Conservation (phyloP, 805 yeast genomes). For the Candida pseudofarinosa region DNA sequence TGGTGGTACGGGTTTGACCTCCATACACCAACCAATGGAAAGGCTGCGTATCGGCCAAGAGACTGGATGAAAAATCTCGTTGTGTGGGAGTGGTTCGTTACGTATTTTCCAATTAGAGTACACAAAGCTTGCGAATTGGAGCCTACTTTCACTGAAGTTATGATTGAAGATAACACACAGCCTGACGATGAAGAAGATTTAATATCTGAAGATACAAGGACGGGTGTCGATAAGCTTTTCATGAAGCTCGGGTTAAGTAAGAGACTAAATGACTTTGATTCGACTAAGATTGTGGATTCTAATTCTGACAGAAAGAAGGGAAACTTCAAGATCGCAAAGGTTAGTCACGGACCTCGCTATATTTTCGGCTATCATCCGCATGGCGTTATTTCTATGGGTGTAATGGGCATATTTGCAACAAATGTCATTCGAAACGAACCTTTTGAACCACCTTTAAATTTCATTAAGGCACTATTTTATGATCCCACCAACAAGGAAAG, state of each 20-base stretch:
- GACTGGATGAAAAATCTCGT: constrained; percentile 50
- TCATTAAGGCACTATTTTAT: constrained; percentile 35
- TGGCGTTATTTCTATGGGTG: constrained; percentile 91
- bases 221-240: constrained; percentile 33
- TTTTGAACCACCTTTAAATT: constrained; percentile 30
- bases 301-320: constrained; percentile 6
- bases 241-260: constrained; percentile 34
- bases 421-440: constrained; percentile 42
- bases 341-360: constrained; percentile 65
- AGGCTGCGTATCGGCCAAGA: constrained; percentile 54
- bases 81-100: constrained; percentile 68
- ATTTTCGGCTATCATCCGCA: constrained; percentile 95
- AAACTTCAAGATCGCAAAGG: constrained; percentile 17
- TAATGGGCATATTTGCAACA: constrained; percentile 77
- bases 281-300: constrained; percentile 9
- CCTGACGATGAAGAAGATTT: constrained; percentile 41
- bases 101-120: constrained; percentile 75
- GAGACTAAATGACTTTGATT: constrained; percentile 27
- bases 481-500: constrained; percentile 70
- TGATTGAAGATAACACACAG: constrained; percentile 18
- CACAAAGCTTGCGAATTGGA: constrained; percentile 64
- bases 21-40: constrained; percentile 73
- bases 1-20: constrained; percentile 54
- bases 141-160: constrained; percentile 60
- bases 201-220: constrained; percentile 33